These are phyloP conservation scores for Solanum raphanifolium DNA, from an alignment of 257 asterid genomes.

Conservation along the genomic window DNA sequence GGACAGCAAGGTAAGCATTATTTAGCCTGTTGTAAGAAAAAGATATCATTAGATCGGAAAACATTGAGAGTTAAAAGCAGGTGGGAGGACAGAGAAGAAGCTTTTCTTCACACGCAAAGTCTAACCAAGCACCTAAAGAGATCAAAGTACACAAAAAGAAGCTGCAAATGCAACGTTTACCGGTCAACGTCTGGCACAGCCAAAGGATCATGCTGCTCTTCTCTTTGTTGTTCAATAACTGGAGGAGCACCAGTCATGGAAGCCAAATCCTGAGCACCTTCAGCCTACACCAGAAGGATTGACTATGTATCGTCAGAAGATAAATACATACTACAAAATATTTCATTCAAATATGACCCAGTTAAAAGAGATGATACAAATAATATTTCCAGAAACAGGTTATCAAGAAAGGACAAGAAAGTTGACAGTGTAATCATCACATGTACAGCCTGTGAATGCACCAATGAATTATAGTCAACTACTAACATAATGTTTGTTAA, in stretches of 20 bases:
- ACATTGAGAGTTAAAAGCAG: neutral
- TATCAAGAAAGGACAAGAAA: neutral
- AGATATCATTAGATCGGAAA: neutral
- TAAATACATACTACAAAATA: neutral
- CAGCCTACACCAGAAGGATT: slow-evolving; percentile 31
- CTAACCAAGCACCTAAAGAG: neutral
- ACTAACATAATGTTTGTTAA: neutral
- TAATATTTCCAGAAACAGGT: neutral
- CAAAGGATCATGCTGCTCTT: slow-evolving; percentile 76
- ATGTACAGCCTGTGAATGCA: neutral
- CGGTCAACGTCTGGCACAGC: slow-evolving; percentile 84
- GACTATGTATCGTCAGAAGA: neutral
- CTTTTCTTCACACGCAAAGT: neutral
- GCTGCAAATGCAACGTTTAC: slow-evolving; percentile 25
- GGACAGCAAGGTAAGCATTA: slow-evolving; percentile 73
- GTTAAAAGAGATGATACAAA: neutral
- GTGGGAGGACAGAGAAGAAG: neutral
- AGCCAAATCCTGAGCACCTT: slow-evolving; percentile 62
- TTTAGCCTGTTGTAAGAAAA: slow-evolving; percentile 41
- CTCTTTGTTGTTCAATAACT: slow-evolving; percentile 68
- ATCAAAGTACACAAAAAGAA: neutral
- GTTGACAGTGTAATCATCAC: neutral
- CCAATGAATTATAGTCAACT: neutral
- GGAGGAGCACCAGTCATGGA: slow-evolving; percentile 49
- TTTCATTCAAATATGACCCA: neutral